Conservation (phyloP, 139 green algal genomes). For the Tetradesmus lagerheimii region DNA sequence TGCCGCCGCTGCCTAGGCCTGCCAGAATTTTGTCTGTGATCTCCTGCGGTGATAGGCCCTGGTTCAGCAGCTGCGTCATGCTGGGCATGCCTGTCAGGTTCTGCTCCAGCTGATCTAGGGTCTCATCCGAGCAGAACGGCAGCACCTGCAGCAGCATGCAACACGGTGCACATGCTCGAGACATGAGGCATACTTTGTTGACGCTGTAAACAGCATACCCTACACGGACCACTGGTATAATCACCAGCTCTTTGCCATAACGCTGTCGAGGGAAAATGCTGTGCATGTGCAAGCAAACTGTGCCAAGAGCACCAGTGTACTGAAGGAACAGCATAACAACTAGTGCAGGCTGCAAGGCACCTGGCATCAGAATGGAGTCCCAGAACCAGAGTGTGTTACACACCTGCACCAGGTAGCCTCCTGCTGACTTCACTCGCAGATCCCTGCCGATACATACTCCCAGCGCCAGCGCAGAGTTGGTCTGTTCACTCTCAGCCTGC, state of each 20-base stretch:
- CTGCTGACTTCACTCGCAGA: conserved; percentile 70
- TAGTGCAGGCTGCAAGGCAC: too few relatives aligned
- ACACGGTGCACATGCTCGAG: too few relatives aligned
- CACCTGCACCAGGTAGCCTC: conserved; percentile 90
- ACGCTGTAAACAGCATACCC: too few relatives aligned
- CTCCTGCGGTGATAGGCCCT: conserved; percentile 65
- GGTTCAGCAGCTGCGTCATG: conserved; percentile 77
- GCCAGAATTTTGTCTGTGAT: conserved; percentile 81
- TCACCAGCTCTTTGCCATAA: too few relatives aligned
- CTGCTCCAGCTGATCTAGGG: conserved; percentile 79
- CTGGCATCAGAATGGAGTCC: too few relatives aligned
- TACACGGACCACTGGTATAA: too few relatives aligned
- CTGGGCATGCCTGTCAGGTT: conserved; percentile 75
- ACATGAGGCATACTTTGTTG: too few relatives aligned
- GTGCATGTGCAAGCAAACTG: too few relatives aligned
- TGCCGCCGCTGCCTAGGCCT: conserved; percentile 61
- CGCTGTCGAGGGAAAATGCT: too few relatives aligned
- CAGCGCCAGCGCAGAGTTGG: conserved; percentile 86
- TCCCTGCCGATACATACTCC: conserved; percentile 86
- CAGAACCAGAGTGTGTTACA: background rate
- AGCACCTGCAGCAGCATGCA: conserved; percentile 72
- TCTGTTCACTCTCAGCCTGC: conserved; percentile 76
- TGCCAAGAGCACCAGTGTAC: too few relatives aligned
- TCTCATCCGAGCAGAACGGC: conserved; percentile 92
- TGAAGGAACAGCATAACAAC: too few relatives aligned